Conservation (phyloP, 73 alveolate species). For the Breviolum minutum region DNA sequence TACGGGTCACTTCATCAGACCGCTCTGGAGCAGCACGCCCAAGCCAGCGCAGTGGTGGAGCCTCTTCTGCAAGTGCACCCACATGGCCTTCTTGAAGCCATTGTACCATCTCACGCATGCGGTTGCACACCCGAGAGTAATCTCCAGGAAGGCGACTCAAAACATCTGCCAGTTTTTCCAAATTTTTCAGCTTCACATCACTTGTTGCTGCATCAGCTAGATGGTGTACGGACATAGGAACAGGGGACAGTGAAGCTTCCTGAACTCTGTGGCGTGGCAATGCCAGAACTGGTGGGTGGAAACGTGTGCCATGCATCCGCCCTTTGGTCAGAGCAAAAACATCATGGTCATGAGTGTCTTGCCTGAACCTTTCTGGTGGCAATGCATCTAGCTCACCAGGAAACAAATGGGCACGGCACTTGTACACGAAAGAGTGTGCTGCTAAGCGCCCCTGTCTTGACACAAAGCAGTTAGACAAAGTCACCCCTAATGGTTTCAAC, state of each 20-base stretch:
- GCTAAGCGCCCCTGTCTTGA: not conserved
- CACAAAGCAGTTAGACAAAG: not conserved
- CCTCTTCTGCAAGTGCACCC: not conserved
- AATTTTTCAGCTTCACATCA: not conserved
- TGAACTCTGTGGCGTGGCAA: not conserved
- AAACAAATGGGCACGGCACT: slow-evolving; percentile 1
- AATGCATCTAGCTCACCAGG: not conserved
- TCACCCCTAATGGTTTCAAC: not conserved
- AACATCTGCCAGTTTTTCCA: not conserved
- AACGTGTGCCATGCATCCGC: not conserved
- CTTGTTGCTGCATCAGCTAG: slow-evolving; percentile 13
- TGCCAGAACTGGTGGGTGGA: not conserved
- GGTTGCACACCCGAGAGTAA: not conserved
- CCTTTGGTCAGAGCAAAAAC: slow-evolving; percentile 26
- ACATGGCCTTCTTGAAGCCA: not conserved
- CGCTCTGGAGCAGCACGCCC: slow-evolving; percentile 18
- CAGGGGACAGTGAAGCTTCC: not conserved
- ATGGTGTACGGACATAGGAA: not conserved
- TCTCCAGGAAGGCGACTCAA: not conserved
- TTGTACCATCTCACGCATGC: slow-evolving; percentile 5
- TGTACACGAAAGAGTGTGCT: slow-evolving; percentile 17
- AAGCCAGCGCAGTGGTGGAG: slow-evolving; percentile 25
- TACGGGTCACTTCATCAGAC: not conserved
- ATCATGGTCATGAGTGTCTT: not conserved
- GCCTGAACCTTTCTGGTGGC: not conserved